Percentiles rank a stretch among this genome's conserved stretches.
phyloP scores from a whole-genome alignment of 768 basidiomycete species.

The Naganishia onofrii region DNA sequence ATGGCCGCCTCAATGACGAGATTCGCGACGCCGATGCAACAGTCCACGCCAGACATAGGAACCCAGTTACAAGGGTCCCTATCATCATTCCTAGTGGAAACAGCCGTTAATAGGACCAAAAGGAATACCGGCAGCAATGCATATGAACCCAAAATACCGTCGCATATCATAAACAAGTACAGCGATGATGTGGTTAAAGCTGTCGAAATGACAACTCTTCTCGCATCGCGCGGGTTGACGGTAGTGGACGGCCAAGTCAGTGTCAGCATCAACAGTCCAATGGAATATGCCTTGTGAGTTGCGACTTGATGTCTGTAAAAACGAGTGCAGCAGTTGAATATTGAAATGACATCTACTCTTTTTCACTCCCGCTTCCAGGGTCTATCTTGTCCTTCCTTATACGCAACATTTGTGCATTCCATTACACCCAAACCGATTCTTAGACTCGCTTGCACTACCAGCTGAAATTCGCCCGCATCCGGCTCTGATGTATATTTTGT shows the following conservation, averaged over 20 bases:
- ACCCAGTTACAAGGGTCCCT: not conserved
- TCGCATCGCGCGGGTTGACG: slow-evolving; percentile 11
- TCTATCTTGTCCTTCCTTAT: slow-evolving; percentile 42
- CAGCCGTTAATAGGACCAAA: not conserved
- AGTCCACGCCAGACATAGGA: not conserved
- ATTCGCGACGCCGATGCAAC: not conserved
- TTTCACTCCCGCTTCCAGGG: not conserved
- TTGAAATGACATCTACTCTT: not conserved
- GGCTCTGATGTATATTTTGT: slow-evolving; percentile 45
- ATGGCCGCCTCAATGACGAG: not conserved
- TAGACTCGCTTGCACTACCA: slow-evolving; percentile 38
- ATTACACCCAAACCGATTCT: slow-evolving; percentile 43
- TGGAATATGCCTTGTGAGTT: slow-evolving; percentile 31
- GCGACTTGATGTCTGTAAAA: not conserved
- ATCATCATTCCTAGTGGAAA: slow-evolving; percentile 3
- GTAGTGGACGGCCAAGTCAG: slow-evolving; percentile 9
- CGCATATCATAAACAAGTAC: slow-evolving; percentile 11
- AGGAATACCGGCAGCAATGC: not conserved
- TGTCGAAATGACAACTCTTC: not conserved
- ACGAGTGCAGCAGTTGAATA: not conserved
- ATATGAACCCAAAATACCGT: not conserved
- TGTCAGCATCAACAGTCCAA: slow-evolving; percentile 15
- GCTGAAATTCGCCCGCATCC: slow-evolving; percentile 42
- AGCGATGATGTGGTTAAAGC: not conserved
- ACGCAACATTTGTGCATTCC: slow-evolving; percentile 41